phyloP scores from a whole-genome alignment of 257 asterid species.

The Hygrophila difformis region DNA sequence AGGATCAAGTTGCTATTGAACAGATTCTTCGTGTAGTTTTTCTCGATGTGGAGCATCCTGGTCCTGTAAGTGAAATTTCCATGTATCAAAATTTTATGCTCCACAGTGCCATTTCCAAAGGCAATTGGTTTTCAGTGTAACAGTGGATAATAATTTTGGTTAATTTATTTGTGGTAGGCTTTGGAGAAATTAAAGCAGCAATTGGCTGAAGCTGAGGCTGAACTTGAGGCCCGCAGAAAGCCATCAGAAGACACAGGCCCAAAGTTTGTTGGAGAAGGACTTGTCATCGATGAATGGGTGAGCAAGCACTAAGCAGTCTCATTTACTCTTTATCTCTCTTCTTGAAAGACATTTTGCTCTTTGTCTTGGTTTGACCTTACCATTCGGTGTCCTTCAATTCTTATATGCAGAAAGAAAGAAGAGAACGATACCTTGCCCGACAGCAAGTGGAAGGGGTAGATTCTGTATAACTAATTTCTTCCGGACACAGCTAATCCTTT shows the following conservation, averaged over 20 bases:
- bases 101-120: no score
- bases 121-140: slow-evolving; percentile 11
- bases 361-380: not conserved
- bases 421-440: slow-evolving; percentile 90
- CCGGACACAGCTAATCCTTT: slow-evolving; percentile 7
- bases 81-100: slow-evolving; percentile 4
- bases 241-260: slow-evolving; percentile 70
- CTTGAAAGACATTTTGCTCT: not conserved
- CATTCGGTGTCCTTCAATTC: not conserved
- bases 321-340: no score
- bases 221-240: slow-evolving; percentile 72
- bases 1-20: slow-evolving; percentile 86
- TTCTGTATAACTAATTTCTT: slow-evolving; percentile 34
- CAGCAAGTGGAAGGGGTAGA: slow-evolving; percentile 82
- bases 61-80: slow-evolving; percentile 49
- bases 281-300: slow-evolving; percentile 92
- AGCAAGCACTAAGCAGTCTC: no score
- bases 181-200: slow-evolving; percentile 67
- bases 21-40: slow-evolving; percentile 83
- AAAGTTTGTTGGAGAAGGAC: slow-evolving; percentile 81
- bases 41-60: slow-evolving; percentile 68
- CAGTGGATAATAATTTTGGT: slow-evolving; percentile 2
- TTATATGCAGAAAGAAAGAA: slow-evolving; percentile 73
- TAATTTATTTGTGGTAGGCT: no score
- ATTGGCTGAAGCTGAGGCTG: slow-evolving; percentile 86